phyloP scores from a whole-genome alignment of 768 basidiomycete species.

The Lentinula boryana region DNA sequence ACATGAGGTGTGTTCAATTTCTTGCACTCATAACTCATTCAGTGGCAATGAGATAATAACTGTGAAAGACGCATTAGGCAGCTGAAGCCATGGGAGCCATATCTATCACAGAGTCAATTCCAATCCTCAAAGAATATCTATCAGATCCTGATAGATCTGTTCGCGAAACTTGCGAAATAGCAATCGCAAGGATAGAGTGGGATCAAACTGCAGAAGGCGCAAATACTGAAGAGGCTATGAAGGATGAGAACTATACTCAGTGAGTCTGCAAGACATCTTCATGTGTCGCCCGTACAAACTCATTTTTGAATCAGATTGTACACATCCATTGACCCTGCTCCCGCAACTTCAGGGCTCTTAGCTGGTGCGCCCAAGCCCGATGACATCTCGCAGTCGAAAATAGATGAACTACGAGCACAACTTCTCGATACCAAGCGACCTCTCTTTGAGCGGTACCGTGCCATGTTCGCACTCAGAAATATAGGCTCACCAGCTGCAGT shows the following conservation, averaged over 20 bases:
- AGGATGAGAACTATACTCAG: conserved; percentile 29
- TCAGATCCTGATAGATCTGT: conserved; percentile 69
- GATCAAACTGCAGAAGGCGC: conserved; percentile 74
- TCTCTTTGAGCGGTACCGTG: conserved; percentile 91
- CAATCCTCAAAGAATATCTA: conserved; percentile 66
- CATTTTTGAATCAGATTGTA: conserved; percentile 42
- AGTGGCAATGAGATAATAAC: conserved; percentile 10
- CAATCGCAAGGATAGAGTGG: conserved; percentile 92
- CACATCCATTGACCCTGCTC: conserved; percentile 87
- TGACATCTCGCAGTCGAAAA: conserved; percentile 39
- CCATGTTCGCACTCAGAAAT: conserved; percentile 97
- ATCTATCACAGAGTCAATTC: conserved; percentile 57
- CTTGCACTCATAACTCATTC: not conserved
- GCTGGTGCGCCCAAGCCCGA: conserved; percentile 45
- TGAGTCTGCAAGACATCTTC: conserved; percentile 18
- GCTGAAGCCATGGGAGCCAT: conserved; percentile 99
- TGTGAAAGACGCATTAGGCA: conserved; percentile 44
- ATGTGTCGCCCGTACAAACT: too few species aligned
- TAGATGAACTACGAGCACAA: conserved; percentile 50
- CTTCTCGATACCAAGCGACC: conserved; percentile 63
- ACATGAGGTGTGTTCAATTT: conserved; percentile 66
- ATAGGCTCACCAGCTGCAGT: conserved; percentile 84
- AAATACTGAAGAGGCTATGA: conserved; percentile 29
- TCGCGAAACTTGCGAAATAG: conserved; percentile 96
- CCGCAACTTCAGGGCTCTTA: conserved; percentile 63